Base-by-base conservation (phyloP, 2,329 filamentous ascomycete species). In the Fusarium algeriense region DNA sequence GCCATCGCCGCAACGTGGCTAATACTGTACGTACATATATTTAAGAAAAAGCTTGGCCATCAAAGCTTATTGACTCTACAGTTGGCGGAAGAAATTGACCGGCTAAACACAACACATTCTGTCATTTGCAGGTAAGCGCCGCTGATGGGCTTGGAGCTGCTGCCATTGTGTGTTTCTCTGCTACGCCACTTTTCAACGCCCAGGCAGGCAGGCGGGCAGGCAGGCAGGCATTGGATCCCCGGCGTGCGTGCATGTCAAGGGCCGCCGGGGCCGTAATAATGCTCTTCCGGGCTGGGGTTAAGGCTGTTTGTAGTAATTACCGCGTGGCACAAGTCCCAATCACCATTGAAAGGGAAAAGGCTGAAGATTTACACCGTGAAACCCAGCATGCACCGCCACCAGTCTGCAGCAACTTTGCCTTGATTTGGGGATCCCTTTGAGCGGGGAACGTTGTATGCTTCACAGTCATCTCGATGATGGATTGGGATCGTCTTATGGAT, bases 381-480 rank as follows among this genome's bases (percentile, higher is more conserved):
- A 19, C 17, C 40, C 11, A 40, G 52, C 40, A 28, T 50, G 56
- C 64, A 68, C 56, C 49, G 64, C 64, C 64, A 63, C 64, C 34
- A 35, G 19, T 46, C 23, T 62, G 40, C 54, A 53, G 19, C 40
- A 32, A 17, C 41, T 23, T 46, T 44, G 34, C 40, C 30, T 46
- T 50, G 37, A 13, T 56, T 49, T 55, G 12, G 30, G 23, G 13
- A 45, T 43, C 37, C 13, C 11, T 40, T 41, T 20, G 34, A 28
- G 15, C 40, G 20, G 28, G 40, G 38, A 15, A 35, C 7, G 46
- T 35, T 30, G 19, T 43, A 20, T 37, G 26, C 23, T 28, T 23
- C 26, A 8, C 26, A 8, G 17, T n/a, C 11, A 20, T 37, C 41
- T 50, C 52, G 41, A 60, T 66, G 40, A 28, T 40, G 41, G 45